A percentile compares a stretch with the other conserved stretches of the same genome.
phyloP scores from a whole-genome alignment of 2,329 filamentous ascomycete species.

The Emmonsia crescens region DNA sequence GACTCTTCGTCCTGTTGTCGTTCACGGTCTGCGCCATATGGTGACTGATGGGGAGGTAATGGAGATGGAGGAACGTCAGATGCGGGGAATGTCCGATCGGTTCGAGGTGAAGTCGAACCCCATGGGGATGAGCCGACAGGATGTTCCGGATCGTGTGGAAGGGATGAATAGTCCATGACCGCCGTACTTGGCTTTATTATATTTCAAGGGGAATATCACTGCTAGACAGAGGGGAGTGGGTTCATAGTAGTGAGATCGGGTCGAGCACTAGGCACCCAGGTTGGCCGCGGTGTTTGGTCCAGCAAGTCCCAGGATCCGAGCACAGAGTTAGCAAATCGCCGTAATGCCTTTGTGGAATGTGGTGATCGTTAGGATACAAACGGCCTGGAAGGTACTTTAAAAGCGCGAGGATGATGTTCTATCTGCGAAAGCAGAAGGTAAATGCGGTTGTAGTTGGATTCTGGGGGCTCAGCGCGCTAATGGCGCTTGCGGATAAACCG shows the following conservation, averaged over 20 bases:
- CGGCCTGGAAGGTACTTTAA: background rate
- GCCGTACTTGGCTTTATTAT: background rate
- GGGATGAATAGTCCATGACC: conserved; percentile 55
- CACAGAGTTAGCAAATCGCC: background rate
- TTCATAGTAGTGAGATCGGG: background rate
- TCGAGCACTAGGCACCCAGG: background rate
- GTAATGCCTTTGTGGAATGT: background rate
- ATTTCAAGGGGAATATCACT: background rate
- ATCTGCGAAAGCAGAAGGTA: too few relatives aligned
- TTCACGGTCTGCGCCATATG: conserved; percentile 20
- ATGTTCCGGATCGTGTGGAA: conserved; percentile 48
- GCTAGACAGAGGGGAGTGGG: background rate
- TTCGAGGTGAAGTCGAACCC: conserved; percentile 47
- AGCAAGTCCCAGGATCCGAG: background rate
- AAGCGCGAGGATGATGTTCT: background rate
- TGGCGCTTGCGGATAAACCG: too few relatives aligned
- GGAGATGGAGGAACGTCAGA: conserved; percentile 34
- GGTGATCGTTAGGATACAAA: background rate
- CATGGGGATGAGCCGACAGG: conserved; percentile 52
- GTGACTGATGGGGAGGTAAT: conserved; percentile 27
- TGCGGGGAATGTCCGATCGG: conserved; percentile 35
- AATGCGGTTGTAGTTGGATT: too few relatives aligned
- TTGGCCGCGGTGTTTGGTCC: background rate
- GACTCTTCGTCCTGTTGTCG: conserved; percentile 11
- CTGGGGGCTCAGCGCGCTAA: too few relatives aligned